These are phyloP conservation scores for Biscogniauxia mediterranea DNA, from an alignment of 2,329 filamentous ascomycete species.

Conservation along the genomic window DNA sequence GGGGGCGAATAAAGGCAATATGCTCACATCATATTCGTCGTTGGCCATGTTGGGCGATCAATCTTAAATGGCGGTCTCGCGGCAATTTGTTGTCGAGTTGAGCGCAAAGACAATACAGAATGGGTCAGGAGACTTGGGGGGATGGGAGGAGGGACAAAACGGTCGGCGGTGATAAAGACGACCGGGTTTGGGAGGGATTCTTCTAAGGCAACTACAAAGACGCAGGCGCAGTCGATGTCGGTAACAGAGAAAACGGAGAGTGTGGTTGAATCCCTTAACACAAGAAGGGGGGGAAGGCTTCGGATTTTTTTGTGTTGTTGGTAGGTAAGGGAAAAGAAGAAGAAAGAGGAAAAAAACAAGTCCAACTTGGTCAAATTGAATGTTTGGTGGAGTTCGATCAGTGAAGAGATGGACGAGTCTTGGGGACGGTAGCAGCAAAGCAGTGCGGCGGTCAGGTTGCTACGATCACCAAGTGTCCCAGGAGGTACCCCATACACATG, in stretches of 20 bases:
- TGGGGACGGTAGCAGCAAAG: not conserved
- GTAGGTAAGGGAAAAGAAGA: not conserved
- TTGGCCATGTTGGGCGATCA: constrained; percentile 76
- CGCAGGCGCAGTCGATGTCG: not conserved
- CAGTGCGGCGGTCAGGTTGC: not conserved
- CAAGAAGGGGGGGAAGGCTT: not conserved
- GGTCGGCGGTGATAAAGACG: not conserved
- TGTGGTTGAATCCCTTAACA: not conserved
- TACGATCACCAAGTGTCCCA: not conserved
- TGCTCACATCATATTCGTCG: constrained; percentile 98
- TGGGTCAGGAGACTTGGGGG: constrained; percentile 4
- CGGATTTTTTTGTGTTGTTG: not conserved
- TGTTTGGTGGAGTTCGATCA: not conserved
- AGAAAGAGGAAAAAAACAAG: not conserved
- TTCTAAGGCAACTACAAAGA: not conserved
- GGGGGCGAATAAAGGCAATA: constrained; percentile 19
- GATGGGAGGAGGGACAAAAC: not conserved
- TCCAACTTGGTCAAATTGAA: not conserved
- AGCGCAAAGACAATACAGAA: constrained; percentile 5
- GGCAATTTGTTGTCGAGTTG: constrained; percentile 16
- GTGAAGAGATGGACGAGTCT: not conserved
- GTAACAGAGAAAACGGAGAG: not conserved
- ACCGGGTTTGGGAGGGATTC: not conserved
- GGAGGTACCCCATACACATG: not conserved
- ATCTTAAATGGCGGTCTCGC: constrained; percentile 12